Conservation (phyloP, 805 yeast species). For the Cyberlindnera mrakii region DNA sequence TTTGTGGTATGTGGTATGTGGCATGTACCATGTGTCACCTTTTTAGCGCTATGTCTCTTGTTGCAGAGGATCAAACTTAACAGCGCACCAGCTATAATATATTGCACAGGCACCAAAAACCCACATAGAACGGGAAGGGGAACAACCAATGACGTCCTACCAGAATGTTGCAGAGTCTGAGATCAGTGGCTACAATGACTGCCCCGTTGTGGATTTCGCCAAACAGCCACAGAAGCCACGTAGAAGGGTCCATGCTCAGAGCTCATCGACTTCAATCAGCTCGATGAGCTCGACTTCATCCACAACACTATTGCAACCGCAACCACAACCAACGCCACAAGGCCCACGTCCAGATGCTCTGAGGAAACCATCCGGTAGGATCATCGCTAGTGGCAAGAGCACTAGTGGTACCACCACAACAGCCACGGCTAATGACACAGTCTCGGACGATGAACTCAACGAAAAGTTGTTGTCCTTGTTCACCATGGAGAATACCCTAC, state of each 20-base stretch:
- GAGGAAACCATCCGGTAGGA: too few species aligned
- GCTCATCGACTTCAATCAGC: not conserved
- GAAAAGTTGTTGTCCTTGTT: conserved; percentile 22
- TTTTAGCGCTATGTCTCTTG: too few species aligned
- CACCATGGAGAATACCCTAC: conserved; percentile 26
- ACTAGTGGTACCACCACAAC: not conserved
- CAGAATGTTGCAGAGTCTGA: conserved; percentile 36
- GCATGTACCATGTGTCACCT: too few species aligned
- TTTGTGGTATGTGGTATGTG: too few species aligned
- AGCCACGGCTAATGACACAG: not conserved
- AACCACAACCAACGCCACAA: not conserved
- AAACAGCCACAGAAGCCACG: not conserved
- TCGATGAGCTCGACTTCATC: not conserved
- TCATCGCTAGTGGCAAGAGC: not conserved
- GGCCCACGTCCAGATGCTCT: not conserved
- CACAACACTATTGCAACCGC: not conserved
- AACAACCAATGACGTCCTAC: conserved; percentile 11
- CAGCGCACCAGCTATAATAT: not conserved
- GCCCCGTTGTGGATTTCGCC: conserved; percentile 26
- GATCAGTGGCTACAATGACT: conserved; percentile 39
- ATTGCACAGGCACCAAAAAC: not conserved
- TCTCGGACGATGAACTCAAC: conserved; percentile 17
- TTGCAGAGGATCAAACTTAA: not conserved
- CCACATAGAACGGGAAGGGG: not conserved
- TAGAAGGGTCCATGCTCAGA: not conserved